Evolutionary conservation across 1,284 basidiomycete genomes (phyloP).

Genomic region (Cryptococcus sp.): DNA sequence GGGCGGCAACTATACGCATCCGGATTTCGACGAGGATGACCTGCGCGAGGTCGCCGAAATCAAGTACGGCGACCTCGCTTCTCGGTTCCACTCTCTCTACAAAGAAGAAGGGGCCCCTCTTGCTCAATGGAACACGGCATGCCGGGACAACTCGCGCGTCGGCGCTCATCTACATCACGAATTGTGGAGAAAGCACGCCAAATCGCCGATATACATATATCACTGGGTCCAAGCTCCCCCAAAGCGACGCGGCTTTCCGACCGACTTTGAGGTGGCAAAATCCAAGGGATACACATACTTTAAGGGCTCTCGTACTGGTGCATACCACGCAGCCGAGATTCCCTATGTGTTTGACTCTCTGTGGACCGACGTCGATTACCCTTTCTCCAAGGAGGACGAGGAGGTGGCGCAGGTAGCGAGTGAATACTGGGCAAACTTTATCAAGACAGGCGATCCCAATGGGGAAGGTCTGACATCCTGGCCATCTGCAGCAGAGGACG

Average conservation of each 20-base stretch:
- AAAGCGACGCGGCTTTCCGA: too few relatives aligned
- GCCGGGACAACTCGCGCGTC: too few relatives aligned
- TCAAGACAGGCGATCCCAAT: not conserved
- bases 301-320: too few relatives aligned
- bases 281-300: too few relatives aligned
- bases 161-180: not conserved
- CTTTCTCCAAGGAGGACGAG: not conserved
- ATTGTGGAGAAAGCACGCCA: too few relatives aligned
- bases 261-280: too few relatives aligned
- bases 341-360: not conserved
- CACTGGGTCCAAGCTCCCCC: too few relatives aligned
- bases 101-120: not conserved
- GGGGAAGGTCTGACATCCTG: not conserved
- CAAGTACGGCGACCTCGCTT: conserved; percentile 1
- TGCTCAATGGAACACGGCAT: too few relatives aligned
- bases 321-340: not conserved
- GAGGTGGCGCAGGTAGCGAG: not conserved
- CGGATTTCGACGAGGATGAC: conserved; percentile 2
- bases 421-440: not conserved
- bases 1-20: conserved; percentile 4
- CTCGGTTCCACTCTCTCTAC: not conserved
- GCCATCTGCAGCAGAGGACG: too few relatives aligned
- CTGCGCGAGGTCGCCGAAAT: not conserved
- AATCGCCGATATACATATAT: too few relatives aligned
- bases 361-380: not conserved